phyloP scores from a whole-genome alignment of 805 yeast species.

The Jamesozyma hellenica region DNA sequence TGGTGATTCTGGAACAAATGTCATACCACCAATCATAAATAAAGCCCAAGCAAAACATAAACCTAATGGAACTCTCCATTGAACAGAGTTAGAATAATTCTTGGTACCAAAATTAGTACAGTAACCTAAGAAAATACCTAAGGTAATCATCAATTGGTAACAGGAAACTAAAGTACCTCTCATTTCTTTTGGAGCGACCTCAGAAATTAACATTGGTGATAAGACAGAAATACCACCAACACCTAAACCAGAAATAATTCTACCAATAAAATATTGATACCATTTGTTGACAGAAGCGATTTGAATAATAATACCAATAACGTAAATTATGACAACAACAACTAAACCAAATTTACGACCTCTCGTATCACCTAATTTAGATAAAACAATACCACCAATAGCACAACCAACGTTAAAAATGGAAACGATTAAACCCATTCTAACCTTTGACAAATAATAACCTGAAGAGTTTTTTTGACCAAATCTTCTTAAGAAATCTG shows the following conservation, averaged over 20 bases:
- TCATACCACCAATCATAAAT: slow-evolving; percentile 29
- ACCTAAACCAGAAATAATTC: slow-evolving; percentile 3
- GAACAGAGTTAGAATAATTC: slow-evolving; percentile 48
- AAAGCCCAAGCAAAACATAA: slow-evolving; percentile 39
- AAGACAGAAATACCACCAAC: slow-evolving; percentile 2
- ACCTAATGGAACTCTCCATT: slow-evolving; percentile 67
- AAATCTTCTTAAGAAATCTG: slow-evolving; percentile 1
- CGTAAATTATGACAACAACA: not conserved
- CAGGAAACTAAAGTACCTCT: slow-evolving; percentile 33
- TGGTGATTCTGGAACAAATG: slow-evolving; percentile 63
- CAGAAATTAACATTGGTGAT: slow-evolving; percentile 2
- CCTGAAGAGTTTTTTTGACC: not conserved
- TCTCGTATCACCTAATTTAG: not conserved
- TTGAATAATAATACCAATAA: slow-evolving; percentile 1
- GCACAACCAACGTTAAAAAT: slow-evolving; percentile 2
- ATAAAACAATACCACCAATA: slow-evolving; percentile 1
- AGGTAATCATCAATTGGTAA: slow-evolving; percentile 59
- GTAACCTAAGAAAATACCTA: slow-evolving; percentile 68
- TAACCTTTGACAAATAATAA: slow-evolving; percentile 1
- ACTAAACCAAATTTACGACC: slow-evolving; percentile 1
- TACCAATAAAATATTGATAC: slow-evolving; percentile 2
- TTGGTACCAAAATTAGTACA: slow-evolving; percentile 62
- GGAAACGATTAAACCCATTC: slow-evolving; percentile 1
- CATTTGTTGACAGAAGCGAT: slow-evolving; percentile 2
- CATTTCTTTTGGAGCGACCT: slow-evolving; percentile 18